These are phyloP conservation scores for Apiosordaria backusii DNA, from an alignment of 495 filamentous ascomycete species.

Conservation along the genomic window DNA sequence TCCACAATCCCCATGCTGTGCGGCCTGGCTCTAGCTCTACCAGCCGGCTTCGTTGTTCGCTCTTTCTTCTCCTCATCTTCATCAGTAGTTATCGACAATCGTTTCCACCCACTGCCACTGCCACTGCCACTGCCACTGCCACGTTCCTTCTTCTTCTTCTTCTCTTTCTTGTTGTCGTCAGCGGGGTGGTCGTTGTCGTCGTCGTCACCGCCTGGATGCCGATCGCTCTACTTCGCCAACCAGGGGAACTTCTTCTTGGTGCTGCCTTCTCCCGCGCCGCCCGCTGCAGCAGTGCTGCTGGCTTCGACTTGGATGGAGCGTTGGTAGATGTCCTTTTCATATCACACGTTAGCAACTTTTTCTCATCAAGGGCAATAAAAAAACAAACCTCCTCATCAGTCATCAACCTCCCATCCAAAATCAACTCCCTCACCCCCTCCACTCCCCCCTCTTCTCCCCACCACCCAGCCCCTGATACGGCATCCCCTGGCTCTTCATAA, in stretches of 20 bases:
- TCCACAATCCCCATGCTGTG: background rate
- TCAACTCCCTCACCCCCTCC: slow-evolving; percentile 54
- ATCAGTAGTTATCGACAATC: background rate
- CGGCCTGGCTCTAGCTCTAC: too few species aligned
- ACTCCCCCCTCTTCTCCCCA: slow-evolving; percentile 53
- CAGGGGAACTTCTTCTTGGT: slow-evolving; percentile 56
- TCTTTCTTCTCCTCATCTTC: background rate
- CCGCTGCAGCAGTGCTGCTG: slow-evolving; percentile 22
- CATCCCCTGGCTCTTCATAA: slow-evolving; percentile 84
- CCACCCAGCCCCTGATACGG: slow-evolving; percentile 69
- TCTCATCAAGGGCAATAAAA: background rate
- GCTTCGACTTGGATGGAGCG: slow-evolving; percentile 56
- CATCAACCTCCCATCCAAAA: slow-evolving; percentile 61
- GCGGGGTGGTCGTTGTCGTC: background rate
- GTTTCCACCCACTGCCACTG: too few species aligned
- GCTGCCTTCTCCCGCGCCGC: slow-evolving; percentile 32
- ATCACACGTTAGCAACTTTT: background rate
- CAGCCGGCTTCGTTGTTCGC: too few species aligned
- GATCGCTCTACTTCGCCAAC: slow-evolving; percentile 43
- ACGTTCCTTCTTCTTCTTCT: background rate
- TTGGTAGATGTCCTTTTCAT: slow-evolving; percentile 57
- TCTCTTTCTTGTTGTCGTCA: background rate
- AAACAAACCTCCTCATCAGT: slow-evolving; percentile 58
- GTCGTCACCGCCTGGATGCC: background rate
- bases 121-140: too few species aligned